Evolutionary conservation across 345 rosid genomes (phyloP).

Genomic region (Stellera chamaejasme): DNA sequence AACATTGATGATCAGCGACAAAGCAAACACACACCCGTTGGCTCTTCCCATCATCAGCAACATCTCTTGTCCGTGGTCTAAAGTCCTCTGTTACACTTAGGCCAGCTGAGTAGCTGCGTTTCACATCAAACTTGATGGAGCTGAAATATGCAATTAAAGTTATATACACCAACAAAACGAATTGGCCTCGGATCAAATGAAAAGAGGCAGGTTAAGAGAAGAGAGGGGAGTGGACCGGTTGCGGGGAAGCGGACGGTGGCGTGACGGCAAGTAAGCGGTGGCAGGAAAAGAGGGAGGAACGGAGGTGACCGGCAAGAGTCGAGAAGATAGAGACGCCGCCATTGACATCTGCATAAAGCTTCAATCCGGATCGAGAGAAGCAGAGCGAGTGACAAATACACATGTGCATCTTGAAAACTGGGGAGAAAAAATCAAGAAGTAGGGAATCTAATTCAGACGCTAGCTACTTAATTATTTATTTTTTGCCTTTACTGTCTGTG

Average conservation of each 20-base stretch:
- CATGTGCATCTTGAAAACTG: too few relatives aligned
- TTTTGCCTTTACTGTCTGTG: too few relatives aligned
- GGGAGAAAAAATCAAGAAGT: too few relatives aligned
- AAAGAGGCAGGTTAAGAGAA: too few relatives aligned
- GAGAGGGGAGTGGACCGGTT: constrained; percentile 15
- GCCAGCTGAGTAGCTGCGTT: constrained; percentile 45
- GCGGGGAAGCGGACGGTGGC: constrained; percentile 13
- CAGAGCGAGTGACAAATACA: too few relatives aligned
- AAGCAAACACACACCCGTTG: constrained; percentile 41
- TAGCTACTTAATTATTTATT: too few relatives aligned
- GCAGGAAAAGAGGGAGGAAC: constrained; percentile 17
- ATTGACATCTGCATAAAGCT: background rate
- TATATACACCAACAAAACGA: background rate
- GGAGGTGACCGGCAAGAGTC: constrained; percentile 7
- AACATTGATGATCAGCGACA: background rate
- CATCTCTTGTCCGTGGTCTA: constrained; percentile 51
- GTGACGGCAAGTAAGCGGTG: constrained; percentile 24
- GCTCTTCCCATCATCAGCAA: constrained; percentile 67
- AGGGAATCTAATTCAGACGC: too few relatives aligned
- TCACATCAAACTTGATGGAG: constrained; percentile 48
- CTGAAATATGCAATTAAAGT: constrained; percentile 17
- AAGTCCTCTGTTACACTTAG: constrained; percentile 36
- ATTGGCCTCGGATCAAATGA: too few relatives aligned
- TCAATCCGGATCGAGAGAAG: too few relatives aligned
- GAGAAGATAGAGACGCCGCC: constrained; percentile 21